These are phyloP conservation scores for Lentinula guzmanii DNA, from an alignment of 768 basidiomycete genomes.

Conservation along the genomic window DNA sequence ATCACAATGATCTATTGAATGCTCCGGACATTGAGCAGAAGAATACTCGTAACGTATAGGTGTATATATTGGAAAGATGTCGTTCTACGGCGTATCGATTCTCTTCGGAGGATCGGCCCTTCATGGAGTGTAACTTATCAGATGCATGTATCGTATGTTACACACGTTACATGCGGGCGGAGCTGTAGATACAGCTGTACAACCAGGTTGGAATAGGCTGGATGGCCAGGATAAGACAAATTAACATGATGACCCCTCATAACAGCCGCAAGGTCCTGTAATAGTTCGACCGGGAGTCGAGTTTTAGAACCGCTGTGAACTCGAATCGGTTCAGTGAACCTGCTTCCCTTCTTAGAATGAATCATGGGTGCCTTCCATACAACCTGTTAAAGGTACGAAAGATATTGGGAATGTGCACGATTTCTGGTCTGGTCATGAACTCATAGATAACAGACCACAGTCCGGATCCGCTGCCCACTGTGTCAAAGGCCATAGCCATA, in stretches of 20 bases:
- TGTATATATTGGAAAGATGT: too few species aligned
- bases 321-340: background rate
- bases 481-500: too few species aligned
- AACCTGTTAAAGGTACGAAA: background rate
- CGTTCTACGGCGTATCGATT: background rate
- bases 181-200: background rate
- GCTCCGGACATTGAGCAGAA: background rate
- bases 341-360: background rate
- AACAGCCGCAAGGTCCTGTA: background rate
- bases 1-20: background rate
- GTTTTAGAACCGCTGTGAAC: background rate
- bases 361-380: background rate
- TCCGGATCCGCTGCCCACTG: background rate
- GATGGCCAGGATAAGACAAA: slow-evolving; percentile 2
- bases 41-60: background rate
- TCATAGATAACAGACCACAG: background rate
- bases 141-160: background rate
- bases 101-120: background rate
- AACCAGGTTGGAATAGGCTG: background rate
- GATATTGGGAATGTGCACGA: background rate
- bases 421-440: too few species aligned
- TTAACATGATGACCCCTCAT: background rate
- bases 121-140: background rate
- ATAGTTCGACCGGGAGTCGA: background rate
- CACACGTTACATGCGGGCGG: background rate